Percentiles rank a stretch among this genome's conserved stretches.
These are phyloP conservation scores for Suillus placidus DNA, from an alignment of 768 basidiomycete genomes.

Conservation along the genomic window DNA sequence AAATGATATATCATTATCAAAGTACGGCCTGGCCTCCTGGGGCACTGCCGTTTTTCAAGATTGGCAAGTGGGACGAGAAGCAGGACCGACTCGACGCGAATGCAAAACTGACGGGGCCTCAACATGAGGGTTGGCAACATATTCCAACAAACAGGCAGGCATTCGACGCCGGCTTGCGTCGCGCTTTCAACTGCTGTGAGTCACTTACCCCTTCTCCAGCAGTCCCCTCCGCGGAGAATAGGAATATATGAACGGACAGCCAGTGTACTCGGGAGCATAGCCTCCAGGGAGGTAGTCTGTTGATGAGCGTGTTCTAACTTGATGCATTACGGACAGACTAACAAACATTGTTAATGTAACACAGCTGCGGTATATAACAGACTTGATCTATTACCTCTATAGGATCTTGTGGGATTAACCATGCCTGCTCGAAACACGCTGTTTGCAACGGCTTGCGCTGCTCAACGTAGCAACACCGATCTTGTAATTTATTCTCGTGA, in stretches of 20 bases:
- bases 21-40: background rate
- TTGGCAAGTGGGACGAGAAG: conserved; percentile 19
- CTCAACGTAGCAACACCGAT: background rate
- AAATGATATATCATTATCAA: background rate
- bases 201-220: background rate
- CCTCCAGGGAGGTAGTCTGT: background rate
- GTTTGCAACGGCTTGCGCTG: background rate
- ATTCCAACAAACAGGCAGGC: conserved; percentile 20
- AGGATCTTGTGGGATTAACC: background rate
- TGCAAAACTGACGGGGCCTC: background rate
- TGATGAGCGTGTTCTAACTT: background rate
- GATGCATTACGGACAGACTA: background rate
- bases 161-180: background rate
- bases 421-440: background rate
- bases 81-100: background rate
- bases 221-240: background rate
- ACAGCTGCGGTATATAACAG: background rate
- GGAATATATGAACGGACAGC: background rate
- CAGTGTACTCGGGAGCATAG: background rate
- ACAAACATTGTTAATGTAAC: background rate
- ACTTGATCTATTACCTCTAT: background rate
- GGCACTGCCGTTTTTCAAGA: conserved; percentile 19
- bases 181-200: background rate
- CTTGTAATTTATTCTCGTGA: background rate
- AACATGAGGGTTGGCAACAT: conserved; percentile 22